Evolutionary conservation across 2,329 filamentous ascomycete genomes (phyloP).

Genomic region (Botrytis cinerea): DNA sequence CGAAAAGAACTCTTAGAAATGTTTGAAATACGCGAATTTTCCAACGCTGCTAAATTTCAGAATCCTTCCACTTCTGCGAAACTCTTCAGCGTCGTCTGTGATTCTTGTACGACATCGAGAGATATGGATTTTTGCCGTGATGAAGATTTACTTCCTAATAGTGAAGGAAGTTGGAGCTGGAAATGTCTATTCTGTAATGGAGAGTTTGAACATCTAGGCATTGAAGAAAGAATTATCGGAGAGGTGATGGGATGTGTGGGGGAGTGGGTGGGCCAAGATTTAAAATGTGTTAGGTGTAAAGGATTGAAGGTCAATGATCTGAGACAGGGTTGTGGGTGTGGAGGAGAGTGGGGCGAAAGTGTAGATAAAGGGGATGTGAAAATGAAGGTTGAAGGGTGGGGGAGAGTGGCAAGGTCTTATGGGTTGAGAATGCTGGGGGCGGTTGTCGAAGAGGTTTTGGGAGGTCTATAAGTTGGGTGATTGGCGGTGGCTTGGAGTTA

Average conservation of each 20-base stretch:
- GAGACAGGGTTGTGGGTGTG: slow-evolving; percentile 94
- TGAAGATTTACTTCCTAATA: slow-evolving; percentile 68
- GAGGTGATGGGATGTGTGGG: slow-evolving; percentile 73
- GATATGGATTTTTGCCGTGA: slow-evolving; percentile 94
- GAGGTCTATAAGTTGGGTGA: slow-evolving; percentile 44
- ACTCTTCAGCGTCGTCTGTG: slow-evolving; percentile 77
- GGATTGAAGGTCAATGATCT: slow-evolving; percentile 87
- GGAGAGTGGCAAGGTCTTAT: slow-evolving; percentile 75
- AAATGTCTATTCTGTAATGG: slow-evolving; percentile 74
- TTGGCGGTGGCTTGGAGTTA: not conserved
- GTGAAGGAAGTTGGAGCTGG: slow-evolving; percentile 56
- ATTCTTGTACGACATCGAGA: slow-evolving; percentile 84
- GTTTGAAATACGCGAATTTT: slow-evolving; percentile 95
- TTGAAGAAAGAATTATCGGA: slow-evolving; percentile 81
- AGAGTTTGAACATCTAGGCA: slow-evolving; percentile 73
- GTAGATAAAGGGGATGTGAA: slow-evolving; percentile 67
- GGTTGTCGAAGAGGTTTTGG: slow-evolving; percentile 67
- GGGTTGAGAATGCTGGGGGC: slow-evolving; percentile 77
- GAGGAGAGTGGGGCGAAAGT: slow-evolving; percentile 78
- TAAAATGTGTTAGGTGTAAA: slow-evolving; percentile 72
- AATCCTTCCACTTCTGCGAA: slow-evolving; percentile 80
- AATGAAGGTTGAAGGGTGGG: slow-evolving; percentile 67
- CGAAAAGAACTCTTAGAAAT: slow-evolving; percentile 85
- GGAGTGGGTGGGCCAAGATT: slow-evolving; percentile 85
- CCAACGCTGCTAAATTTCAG: slow-evolving; percentile 78